Evolutionary conservation across 345 rosid genomes (phyloP), one percentile per base, ranked within the genome.

Genomic region (Pistacia integerrima): DNA sequence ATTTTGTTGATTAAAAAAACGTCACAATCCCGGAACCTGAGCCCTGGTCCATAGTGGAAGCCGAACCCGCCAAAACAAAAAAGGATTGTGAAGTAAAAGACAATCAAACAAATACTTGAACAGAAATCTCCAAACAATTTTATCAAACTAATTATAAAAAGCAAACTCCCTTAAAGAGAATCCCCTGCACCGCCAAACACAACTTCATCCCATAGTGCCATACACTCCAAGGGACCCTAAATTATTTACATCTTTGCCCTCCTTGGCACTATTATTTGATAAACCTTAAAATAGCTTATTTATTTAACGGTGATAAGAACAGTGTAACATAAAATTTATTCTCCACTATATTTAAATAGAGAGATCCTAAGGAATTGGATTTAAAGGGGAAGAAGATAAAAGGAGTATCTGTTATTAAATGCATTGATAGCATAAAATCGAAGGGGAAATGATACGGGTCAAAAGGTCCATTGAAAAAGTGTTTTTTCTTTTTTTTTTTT

Each of bases 41-140:
- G 11, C 1, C 25, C 25, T 25, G 84, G 86, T 63, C 82, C 80
- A 75, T 67, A 72, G 28, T 78, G 57, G 76, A 68, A 77, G 28
- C 64, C 11, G 67, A 81, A 76, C 36, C 68, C 70, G 49, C 78
- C 78, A 62, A 73, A 66, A 62, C 9, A 1, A 14, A 28, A 70
- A 12, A 55, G 35, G 54, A 46, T 2, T 4, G 59, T 9, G 4
- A n/a, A 44, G 68, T 38, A 66, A 65, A 57, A 22, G 74, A 79
- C 78, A 63, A 74, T 35, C 20, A 36, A 59, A 28, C 63, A 52
- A 58, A 75, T 67, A 70, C 30, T 58, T 46, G 61, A 69, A 70
- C 59, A 38, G 33, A 61, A 84, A 81, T 77, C 84, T 69, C 83
- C 76, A 30, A 74, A 84, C 86, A 78, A 80, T 75, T 64, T 66